A percentile compares a stretch with the other conserved stretches of the same genome.
Evolutionary conservation across 2,329 filamentous ascomycete species (phyloP).

Genomic region (Cytospora chrysosperma): DNA sequence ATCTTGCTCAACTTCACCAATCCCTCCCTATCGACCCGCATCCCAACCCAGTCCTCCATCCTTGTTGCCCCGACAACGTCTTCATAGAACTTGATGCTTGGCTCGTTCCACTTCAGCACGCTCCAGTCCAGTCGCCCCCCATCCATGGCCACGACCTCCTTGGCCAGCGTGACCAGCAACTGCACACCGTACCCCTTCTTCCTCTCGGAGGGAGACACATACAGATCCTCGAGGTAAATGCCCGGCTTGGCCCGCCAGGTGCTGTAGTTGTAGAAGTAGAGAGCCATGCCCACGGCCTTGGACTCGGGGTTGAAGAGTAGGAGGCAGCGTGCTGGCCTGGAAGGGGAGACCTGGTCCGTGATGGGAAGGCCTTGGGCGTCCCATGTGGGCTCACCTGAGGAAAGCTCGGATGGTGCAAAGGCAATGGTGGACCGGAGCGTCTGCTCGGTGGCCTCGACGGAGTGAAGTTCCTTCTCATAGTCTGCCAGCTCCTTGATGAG

Average conservation of each 20-base stretch:
- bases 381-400: slow-evolving; percentile 35
- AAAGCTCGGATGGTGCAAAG: slow-evolving; percentile 59
- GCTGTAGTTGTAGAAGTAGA: slow-evolving; percentile 95
- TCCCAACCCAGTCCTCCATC: slow-evolving; percentile 71
- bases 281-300: slow-evolving; percentile 68
- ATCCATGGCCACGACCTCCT: slow-evolving; percentile 69
- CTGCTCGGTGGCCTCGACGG: slow-evolving; percentile 76
- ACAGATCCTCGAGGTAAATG: slow-evolving; percentile 94
- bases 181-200: slow-evolving; percentile 77
- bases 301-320: slow-evolving; percentile 53
- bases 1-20: slow-evolving; percentile 59
- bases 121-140: slow-evolving; percentile 84
- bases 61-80: slow-evolving; percentile 60
- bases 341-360: slow-evolving; percentile 54
- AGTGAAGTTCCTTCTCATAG: slow-evolving; percentile 76
- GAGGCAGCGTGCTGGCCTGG: slow-evolving; percentile 72
- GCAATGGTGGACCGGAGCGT: slow-evolving; percentile 74
- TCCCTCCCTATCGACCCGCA: slow-evolving; percentile 69
- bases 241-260: slow-evolving; percentile 88
- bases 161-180: slow-evolving; percentile 74
- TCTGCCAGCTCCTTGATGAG: slow-evolving; percentile 83
- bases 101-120: slow-evolving; percentile 91
- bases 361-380: slow-evolving; percentile 36
- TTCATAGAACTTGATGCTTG: slow-evolving; percentile 84
- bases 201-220: slow-evolving; percentile 68